Percentiles rank a stretch among this genome's conserved stretches.
phyloP scores from a whole-genome alignment of 257 asterid genomes.

The Solanum neorickii region DNA sequence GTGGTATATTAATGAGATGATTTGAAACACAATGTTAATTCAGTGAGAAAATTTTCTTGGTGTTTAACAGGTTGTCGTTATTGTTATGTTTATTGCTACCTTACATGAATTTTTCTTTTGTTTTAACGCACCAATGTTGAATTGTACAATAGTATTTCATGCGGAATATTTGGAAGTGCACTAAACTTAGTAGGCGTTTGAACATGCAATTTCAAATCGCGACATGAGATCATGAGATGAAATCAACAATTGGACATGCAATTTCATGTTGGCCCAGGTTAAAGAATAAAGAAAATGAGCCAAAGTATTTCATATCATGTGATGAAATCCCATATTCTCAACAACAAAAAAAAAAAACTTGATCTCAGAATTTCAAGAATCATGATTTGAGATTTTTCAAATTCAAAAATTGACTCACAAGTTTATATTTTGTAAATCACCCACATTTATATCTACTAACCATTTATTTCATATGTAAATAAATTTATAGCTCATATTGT shows the following conservation, averaged over 20 bases:
- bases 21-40: background rate
- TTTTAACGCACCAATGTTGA: background rate
- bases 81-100: background rate
- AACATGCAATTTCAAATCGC: background rate
- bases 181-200: background rate
- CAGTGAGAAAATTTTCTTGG: background rate
- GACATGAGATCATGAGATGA: background rate
- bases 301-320: background rate
- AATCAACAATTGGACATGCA: background rate
- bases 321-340: background rate
- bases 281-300: too few species aligned
- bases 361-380: background rate
- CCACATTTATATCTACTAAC: background rate
- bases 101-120: background rate
- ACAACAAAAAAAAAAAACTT: too few species aligned
- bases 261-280: background rate
- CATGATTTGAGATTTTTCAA: background rate
- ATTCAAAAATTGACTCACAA: background rate
- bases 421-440: background rate
- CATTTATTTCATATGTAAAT: background rate
- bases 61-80: background rate
- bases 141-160: background rate
- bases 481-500: background rate
- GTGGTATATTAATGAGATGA: background rate
- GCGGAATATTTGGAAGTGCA: background rate